A percentile compares a stretch with the other conserved stretches of the same genome.
Conservation (phyloP, 164 flowering plant species). For the Macadamia integrifolia region DNA sequence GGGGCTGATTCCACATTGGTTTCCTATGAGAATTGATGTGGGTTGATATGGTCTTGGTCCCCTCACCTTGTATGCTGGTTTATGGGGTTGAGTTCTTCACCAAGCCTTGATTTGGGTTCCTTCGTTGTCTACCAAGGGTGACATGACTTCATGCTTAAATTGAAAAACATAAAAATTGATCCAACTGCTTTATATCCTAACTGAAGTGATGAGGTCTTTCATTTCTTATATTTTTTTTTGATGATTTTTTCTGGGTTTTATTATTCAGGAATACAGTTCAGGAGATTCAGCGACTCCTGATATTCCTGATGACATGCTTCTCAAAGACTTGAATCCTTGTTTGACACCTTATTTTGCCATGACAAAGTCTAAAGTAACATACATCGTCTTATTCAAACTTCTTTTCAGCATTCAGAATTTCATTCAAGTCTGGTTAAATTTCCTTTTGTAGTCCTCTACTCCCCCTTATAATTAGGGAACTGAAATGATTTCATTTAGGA, state of each 20-base stretch:
- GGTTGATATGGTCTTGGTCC: too few relatives aligned
- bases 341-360: conserved; percentile 60
- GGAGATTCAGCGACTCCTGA: conserved; percentile 53
- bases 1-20: too few relatives aligned
- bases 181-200: too few relatives aligned
- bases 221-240: neutral
- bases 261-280: conserved; percentile 67
- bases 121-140: too few relatives aligned
- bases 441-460: neutral
- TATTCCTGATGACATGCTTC: conserved; percentile 74
- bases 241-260: neutral
- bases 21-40: too few relatives aligned
- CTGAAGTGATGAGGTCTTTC: too few relatives aligned
- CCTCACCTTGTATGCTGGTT: too few relatives aligned
- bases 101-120: too few relatives aligned
- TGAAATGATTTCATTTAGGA: conserved; percentile 10
- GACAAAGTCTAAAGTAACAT: conserved; percentile 48
- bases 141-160: too few relatives aligned
- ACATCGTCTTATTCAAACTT: neutral
- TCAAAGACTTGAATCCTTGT: conserved; percentile 83
- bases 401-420: neutral
- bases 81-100: too few relatives aligned
- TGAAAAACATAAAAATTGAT: too few relatives aligned
- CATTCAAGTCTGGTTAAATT: too few relatives aligned
- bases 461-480: neutral